Conservation (phyloP, 2,329 filamentous ascomycete genomes). For the Cordyceps fumosorosea region DNA sequence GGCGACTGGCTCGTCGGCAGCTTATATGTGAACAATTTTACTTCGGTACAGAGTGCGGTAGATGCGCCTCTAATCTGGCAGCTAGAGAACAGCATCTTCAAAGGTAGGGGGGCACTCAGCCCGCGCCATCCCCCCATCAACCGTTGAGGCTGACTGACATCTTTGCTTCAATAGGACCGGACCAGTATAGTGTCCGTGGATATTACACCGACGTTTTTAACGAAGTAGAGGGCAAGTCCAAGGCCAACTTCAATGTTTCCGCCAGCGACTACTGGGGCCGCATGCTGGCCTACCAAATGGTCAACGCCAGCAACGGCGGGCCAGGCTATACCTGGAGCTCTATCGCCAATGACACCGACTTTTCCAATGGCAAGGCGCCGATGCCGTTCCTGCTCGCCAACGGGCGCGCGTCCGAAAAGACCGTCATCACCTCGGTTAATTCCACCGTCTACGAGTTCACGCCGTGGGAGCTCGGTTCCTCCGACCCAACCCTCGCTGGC, state of each 20-base stretch:
- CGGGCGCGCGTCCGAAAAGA: slow-evolving; percentile 55
- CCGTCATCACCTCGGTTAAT: slow-evolving; percentile 51
- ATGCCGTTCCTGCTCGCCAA: slow-evolving; percentile 70
- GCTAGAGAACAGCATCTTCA: slow-evolving; percentile 30
- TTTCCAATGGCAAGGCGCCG: slow-evolving; percentile 56
- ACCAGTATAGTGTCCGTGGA: slow-evolving; percentile 20
- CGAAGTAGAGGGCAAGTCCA: slow-evolving; percentile 52
- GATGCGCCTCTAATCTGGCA: slow-evolving; percentile 27
- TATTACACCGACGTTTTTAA: slow-evolving; percentile 58
- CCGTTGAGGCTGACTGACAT: not conserved
- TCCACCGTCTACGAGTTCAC: slow-evolving; percentile 73
- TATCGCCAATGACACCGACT: slow-evolving; percentile 45
- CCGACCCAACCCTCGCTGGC: slow-evolving; percentile 64
- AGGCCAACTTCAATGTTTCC: slow-evolving; percentile 55
- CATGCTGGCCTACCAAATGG: slow-evolving; percentile 68
- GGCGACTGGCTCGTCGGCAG: slow-evolving; percentile 74
- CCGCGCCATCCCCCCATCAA: slow-evolving; percentile 10
- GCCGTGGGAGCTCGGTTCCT: slow-evolving; percentile 72
- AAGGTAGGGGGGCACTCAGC: slow-evolving; percentile 21
- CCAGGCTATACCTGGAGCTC: slow-evolving; percentile 74
- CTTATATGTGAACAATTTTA: slow-evolving; percentile 71
- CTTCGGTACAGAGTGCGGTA: slow-evolving; percentile 43
- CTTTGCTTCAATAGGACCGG: slow-evolving; percentile 30
- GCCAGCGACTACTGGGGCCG: slow-evolving; percentile 80
- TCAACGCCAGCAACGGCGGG: slow-evolving; percentile 65